These are phyloP conservation scores for Rhizopogon sp. DNA, from an alignment of 768 basidiomycete species.

Conservation along the genomic window DNA sequence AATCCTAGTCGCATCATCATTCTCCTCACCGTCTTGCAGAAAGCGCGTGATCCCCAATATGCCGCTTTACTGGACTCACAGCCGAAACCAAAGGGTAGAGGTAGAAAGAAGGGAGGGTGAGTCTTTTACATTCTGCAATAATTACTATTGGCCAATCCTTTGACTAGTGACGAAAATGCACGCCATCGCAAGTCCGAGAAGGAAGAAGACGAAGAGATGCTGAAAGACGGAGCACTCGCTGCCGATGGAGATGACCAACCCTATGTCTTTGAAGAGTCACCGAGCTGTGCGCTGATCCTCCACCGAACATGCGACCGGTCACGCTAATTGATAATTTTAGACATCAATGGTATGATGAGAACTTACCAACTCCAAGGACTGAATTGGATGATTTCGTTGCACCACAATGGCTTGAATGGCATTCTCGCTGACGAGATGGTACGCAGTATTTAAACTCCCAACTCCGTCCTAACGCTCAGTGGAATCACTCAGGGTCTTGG, in stretches of 20 bases:
- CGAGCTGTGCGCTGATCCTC: slow-evolving; percentile 59
- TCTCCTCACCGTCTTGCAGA: slow-evolving; percentile 34
- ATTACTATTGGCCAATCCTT: slow-evolving; percentile 1
- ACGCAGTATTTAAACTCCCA: slow-evolving; percentile 7
- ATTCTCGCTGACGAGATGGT: slow-evolving; percentile 98
- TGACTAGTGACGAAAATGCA: slow-evolving; percentile 60
- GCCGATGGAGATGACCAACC: slow-evolving; percentile 85
- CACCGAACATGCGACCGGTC: not conserved
- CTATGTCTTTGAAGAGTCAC: slow-evolving; percentile 92
- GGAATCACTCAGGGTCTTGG: slow-evolving; percentile 73
- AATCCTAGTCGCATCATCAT: not conserved
- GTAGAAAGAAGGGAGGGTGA: slow-evolving; percentile 76
- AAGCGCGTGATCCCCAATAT: slow-evolving; percentile 89
- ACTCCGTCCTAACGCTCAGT: not conserved
- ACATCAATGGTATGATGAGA: slow-evolving; percentile 87
- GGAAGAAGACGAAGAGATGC: slow-evolving; percentile 94
- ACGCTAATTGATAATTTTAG: slow-evolving; percentile 35
- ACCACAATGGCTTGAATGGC: slow-evolving; percentile 95
- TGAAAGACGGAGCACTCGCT: slow-evolving; percentile 80
- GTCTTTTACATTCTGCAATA: slow-evolving; percentile 19
- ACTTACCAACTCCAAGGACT: slow-evolving; percentile 93
- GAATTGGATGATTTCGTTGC: slow-evolving; percentile 95
- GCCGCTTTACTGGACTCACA: slow-evolving; percentile 86
- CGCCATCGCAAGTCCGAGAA: slow-evolving; percentile 96
- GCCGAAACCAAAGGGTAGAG: slow-evolving; percentile 78